Evolutionary conservation across 257 asterid genomes (phyloP).

Genomic region (Schizonepeta tenuifolia): DNA sequence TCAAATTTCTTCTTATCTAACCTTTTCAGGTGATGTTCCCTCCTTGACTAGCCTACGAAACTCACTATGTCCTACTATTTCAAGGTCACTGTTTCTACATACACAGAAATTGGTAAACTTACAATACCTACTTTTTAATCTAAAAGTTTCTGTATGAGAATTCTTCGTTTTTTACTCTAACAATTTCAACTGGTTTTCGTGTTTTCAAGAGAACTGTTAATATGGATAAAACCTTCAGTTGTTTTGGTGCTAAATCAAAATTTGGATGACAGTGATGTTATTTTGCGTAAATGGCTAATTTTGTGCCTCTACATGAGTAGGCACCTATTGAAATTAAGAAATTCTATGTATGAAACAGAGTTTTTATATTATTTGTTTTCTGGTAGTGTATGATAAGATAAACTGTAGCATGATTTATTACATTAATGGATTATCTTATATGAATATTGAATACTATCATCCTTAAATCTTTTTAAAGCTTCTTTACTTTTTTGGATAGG

Average conservation of each 20-base stretch:
- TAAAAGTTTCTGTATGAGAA: background rate
- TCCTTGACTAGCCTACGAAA: slow-evolving; percentile 42
- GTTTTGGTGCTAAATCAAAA: background rate
- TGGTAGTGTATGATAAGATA: too few relatives aligned
- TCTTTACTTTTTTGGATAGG: background rate
- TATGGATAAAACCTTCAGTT: background rate
- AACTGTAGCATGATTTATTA: too few relatives aligned
- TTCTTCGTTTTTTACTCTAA: background rate
- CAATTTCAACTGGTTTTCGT: background rate
- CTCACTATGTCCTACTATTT: slow-evolving; percentile 42
- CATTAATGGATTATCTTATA: too few relatives aligned
- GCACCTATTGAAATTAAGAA: background rate
- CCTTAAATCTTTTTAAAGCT: background rate
- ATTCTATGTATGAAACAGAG: background rate
- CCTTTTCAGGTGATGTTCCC: slow-evolving; percentile 58
- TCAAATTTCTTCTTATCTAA: slow-evolving; percentile 21
- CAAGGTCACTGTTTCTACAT: slow-evolving; percentile 58
- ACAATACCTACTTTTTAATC: background rate
- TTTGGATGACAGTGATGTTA: background rate
- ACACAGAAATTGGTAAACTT: slow-evolving; percentile 65
- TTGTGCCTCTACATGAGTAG: background rate
- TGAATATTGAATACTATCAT: too few relatives aligned
- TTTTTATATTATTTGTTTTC: background rate
- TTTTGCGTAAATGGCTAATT: slow-evolving; percentile 3
- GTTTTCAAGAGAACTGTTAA: background rate